Conservation (phyloP, 78 protist genomes). For the Dictyostelium capitatum region DNA sequence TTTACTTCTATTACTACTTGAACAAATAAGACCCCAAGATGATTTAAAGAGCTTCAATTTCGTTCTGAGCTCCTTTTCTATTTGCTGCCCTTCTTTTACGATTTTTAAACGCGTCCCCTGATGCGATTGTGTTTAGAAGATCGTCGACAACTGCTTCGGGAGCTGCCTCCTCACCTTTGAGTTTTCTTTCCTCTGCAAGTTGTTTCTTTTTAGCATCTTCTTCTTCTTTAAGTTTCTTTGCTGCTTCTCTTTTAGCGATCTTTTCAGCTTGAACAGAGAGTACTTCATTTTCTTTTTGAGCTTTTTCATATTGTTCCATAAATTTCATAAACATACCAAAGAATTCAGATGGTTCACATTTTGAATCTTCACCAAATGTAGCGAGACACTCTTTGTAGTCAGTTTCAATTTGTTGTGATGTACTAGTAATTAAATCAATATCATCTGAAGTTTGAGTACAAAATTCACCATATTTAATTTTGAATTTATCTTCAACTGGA, state of each 20-base stretch:
- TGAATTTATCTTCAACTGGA: conserved; percentile 19
- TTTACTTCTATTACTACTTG: too few species aligned
- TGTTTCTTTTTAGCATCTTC: conserved; percentile 73
- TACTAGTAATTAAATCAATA: conserved; percentile 27
- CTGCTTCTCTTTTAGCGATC: conserved; percentile 83
- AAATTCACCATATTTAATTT: conserved; percentile 37
- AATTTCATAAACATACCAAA: conserved; percentile 62
- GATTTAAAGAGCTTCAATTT: too few species aligned
- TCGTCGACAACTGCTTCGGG: conserved; percentile 81
- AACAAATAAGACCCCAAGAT: too few species aligned
- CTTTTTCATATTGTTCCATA: conserved; percentile 56
- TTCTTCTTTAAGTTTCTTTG: conserved; percentile 74
- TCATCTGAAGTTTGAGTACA: conserved; percentile 33
- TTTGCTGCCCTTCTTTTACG: conserved; percentile 21
- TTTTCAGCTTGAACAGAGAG: conserved; percentile 58
- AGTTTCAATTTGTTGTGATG: conserved; percentile 53
- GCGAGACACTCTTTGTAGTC: conserved; percentile 21
- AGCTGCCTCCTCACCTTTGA: conserved; percentile 44
- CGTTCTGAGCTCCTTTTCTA: too few species aligned
- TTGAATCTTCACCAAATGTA: conserved; percentile 69
- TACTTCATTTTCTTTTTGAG: conserved; percentile 68
- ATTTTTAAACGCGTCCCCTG: conserved; percentile 81
- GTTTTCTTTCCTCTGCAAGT: conserved; percentile 60
- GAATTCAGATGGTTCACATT: conserved; percentile 72
- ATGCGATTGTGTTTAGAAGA: conserved; percentile 67